Conservation (phyloP, 2,329 filamentous ascomycete genomes). For the Phyllosticta capitalensis region DNA sequence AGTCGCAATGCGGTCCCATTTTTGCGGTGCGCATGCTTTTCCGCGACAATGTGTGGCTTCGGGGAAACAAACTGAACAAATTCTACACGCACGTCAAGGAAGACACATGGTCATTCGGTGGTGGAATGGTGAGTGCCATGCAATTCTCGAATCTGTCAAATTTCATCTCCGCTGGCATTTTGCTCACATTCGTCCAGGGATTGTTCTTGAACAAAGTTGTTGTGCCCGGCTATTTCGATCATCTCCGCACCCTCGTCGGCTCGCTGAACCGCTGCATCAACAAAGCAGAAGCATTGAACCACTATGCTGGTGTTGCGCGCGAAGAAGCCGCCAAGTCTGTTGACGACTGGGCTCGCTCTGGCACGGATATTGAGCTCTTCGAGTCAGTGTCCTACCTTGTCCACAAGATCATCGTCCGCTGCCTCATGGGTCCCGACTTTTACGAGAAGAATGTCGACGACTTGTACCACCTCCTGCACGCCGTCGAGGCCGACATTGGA, state of each 20-base stretch:
- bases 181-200: conserved; percentile 1
- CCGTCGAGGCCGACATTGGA: conserved; percentile 13
- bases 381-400: conserved; percentile 14
- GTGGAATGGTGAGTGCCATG: conserved; percentile 8
- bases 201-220: conserved; percentile 15
- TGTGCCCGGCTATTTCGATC: conserved; percentile 13
- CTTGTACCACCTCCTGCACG: conserved; percentile 13
- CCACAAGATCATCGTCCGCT: conserved; percentile 14
- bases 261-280: conserved; percentile 14
- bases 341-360: conserved; percentile 3
- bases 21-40: neutral
- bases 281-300: conserved; percentile 11
- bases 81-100: conserved; percentile 2
- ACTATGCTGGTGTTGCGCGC: conserved; percentile 11
- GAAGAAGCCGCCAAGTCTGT: conserved; percentile 11
- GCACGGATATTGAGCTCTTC: conserved; percentile 12
- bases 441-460: conserved; percentile 13
- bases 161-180: neutral
- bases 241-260: conserved; percentile 11
- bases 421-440: conserved; percentile 15
- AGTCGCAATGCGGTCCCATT: neutral
- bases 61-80: neutral
- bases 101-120: conserved; percentile 15
- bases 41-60: neutral
- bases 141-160: neutral